Conservation (phyloP, 495 filamentous ascomycete species). For the Xylaria nigripes region DNA sequence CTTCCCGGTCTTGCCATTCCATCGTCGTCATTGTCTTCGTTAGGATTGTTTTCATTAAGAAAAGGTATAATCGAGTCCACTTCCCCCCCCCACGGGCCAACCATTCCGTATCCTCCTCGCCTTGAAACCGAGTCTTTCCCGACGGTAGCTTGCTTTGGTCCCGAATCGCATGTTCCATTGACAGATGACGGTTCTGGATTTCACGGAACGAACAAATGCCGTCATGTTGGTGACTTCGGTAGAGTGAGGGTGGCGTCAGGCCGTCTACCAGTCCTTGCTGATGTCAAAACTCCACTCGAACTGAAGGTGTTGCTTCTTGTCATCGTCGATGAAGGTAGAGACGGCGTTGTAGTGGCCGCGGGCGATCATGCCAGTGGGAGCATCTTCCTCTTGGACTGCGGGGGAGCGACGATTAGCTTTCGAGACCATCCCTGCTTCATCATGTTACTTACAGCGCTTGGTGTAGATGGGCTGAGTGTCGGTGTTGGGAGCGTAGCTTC, state of each 20-base stretch:
- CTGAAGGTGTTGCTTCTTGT: constrained; percentile 71
- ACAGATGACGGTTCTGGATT: not conserved
- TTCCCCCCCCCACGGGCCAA: too few relatives aligned
- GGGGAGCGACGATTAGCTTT: not conserved
- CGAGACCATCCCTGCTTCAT: not conserved
- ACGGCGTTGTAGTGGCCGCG: constrained; percentile 79
- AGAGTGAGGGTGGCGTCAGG: not conserved
- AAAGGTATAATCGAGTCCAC: too few relatives aligned
- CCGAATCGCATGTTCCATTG: too few relatives aligned
- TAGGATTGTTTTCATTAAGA: too few relatives aligned
- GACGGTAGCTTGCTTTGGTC: too few relatives aligned
- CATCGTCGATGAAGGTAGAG: constrained; percentile 88
- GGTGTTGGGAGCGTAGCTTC: constrained; percentile 86
- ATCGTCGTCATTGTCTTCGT: too few relatives aligned
- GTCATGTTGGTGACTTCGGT: not conserved
- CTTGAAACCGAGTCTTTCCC: too few relatives aligned
- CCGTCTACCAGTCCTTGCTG: constrained; percentile 75
- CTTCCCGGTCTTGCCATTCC: too few relatives aligned
- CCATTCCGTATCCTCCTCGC: too few relatives aligned
- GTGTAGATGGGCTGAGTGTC: constrained; percentile 71
- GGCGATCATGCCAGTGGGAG: constrained; percentile 78
- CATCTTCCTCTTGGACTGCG: constrained; percentile 78
- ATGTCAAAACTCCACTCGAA: constrained; percentile 96
- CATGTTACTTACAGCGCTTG: constrained; percentile 73
- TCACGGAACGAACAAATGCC: not conserved